These are phyloP conservation scores for Podospora bellae-mahoneyi DNA, from an alignment of 495 filamentous ascomycete species.

Conservation along the genomic window DNA sequence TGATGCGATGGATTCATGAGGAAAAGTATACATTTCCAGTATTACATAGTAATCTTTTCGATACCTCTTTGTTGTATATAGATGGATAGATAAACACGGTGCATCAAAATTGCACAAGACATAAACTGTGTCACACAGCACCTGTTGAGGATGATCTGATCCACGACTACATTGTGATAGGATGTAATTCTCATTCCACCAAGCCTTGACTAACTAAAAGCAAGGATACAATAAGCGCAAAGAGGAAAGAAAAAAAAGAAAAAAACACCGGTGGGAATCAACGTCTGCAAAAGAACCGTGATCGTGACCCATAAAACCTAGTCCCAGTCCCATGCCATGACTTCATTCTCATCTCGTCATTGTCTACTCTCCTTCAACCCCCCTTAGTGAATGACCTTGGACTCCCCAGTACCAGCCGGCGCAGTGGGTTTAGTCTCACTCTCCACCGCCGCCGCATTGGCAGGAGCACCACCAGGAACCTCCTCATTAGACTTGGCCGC, in stretches of 20 bases:
- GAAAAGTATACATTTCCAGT: no score
- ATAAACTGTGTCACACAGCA: no score
- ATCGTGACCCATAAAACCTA: not conserved
- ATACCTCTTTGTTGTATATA: no score
- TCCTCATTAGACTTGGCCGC: slow-evolving; percentile 16
- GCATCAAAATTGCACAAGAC: no score
- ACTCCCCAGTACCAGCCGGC: slow-evolving; percentile 8
- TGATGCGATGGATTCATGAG: no score
- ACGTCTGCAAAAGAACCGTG: not conserved
- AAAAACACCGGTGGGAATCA: not conserved
- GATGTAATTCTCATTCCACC: not conserved
- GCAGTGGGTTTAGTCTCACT: slow-evolving; percentile 11
- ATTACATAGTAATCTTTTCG: no score
- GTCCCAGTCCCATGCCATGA: not conserved
- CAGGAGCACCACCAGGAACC: slow-evolving; percentile 15
- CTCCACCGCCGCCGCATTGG: slow-evolving; percentile 16
- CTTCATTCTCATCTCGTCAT: not conserved
- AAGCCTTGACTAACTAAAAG: slow-evolving; percentile 1
- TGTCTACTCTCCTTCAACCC: not conserved
- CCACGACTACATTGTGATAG: not conserved
- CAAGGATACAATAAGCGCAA: slow-evolving; percentile 1
- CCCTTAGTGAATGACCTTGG: slow-evolving; percentile 15
- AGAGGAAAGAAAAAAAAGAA: not conserved
- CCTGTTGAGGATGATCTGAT: no score
- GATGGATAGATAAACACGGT: no score